Conservation (phyloP, 2,329 filamentous ascomycete species). For the Penicillium verrucosum region DNA sequence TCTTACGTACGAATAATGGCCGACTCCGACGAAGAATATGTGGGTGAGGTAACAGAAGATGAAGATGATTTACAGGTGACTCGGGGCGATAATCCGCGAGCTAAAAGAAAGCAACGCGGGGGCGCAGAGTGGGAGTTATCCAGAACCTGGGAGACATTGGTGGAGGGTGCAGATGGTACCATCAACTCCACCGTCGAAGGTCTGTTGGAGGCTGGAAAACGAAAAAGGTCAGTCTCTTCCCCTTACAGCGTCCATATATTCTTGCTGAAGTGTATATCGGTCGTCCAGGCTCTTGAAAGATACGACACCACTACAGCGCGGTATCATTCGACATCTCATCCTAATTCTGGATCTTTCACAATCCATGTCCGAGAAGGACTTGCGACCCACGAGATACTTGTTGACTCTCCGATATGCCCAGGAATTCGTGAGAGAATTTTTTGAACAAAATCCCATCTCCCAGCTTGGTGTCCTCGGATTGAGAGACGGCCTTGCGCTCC, state of each 20-base stretch:
- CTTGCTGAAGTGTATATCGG: constrained; percentile 15
- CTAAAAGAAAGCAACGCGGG: constrained; percentile 39
- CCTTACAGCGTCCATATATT: background rate
- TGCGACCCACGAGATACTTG: constrained; percentile 81
- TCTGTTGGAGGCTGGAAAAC: constrained; percentile 76
- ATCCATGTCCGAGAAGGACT: constrained; percentile 92
- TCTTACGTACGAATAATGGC: constrained; percentile 30
- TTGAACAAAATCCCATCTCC: constrained; percentile 97
- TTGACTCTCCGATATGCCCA: constrained; percentile 78
- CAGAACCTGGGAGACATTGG: constrained; percentile 63
- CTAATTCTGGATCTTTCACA: constrained; percentile 88
- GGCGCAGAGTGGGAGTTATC: constrained; percentile 48
- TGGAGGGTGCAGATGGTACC: constrained; percentile 75
- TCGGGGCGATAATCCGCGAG: constrained; percentile 20
- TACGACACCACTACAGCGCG: constrained; percentile 90
- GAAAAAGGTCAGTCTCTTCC: constrained; percentile 55
- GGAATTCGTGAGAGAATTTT: constrained; percentile 89
- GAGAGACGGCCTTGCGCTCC: constrained; percentile 82
- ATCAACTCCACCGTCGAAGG: constrained; percentile 70
- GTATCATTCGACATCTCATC: constrained; percentile 95
- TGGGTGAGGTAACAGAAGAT: constrained; percentile 50
- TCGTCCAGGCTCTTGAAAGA: constrained; percentile 73
- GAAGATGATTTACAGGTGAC: constrained; percentile 34
- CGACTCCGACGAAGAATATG: constrained; percentile 52
- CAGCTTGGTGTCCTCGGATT: constrained; percentile 91